These are phyloP conservation scores for Paramecium caudatum DNA, from an alignment of 73 alveolate genomes.

Conservation along the genomic window DNA sequence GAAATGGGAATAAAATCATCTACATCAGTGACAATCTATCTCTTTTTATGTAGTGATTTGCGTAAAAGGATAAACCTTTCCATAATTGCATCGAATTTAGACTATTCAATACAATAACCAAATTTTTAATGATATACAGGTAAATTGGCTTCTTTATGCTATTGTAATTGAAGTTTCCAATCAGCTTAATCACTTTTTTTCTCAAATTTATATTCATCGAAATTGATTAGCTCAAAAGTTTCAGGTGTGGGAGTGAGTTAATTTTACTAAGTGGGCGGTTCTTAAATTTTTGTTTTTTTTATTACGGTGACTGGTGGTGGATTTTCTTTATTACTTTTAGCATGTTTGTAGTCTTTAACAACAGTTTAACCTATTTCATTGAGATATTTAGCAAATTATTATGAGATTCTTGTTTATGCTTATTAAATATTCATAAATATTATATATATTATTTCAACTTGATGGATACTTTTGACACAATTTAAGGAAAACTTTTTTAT, in stretches of 20 bases:
- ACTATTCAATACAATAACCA: slow-evolving; percentile 12
- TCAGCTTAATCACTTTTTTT: neutral
- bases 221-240: no score
- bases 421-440: neutral
- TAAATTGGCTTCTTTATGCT: neutral
- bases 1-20: slow-evolving; percentile 2
- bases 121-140: neutral
- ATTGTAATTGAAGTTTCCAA: neutral
- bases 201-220: slow-evolving; percentile 21
- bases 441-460: neutral
- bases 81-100: neutral
- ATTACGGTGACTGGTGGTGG: neutral
- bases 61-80: slow-evolving; percentile 8
- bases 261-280: neutral
- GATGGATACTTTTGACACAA: slow-evolving; percentile 34
- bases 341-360: neutral
- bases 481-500: slow-evolving; percentile 41
- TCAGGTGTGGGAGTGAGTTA: no score
- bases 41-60: slow-evolving; percentile 10
- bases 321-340: neutral
- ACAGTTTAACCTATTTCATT: neutral
- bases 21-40: neutral
- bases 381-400: neutral
- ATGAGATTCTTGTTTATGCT: neutral
- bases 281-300: neutral